Evolutionary conservation across 306 rosid genomes (phyloP), one percentile per base, ranked within the genome.

Genomic region (Acmispon strigosus): DNA sequence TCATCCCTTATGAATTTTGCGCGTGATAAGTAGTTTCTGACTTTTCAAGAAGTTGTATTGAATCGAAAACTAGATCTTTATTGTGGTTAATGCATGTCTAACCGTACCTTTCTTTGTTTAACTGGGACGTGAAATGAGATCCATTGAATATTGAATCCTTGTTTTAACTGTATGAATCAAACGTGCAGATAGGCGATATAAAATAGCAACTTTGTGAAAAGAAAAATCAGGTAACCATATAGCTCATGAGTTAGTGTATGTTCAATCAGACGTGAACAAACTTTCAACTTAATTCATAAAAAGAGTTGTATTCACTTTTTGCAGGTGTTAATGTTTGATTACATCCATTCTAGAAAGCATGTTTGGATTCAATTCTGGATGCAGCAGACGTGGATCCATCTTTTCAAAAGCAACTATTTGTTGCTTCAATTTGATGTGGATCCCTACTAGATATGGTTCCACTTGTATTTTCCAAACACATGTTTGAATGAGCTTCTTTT

Each of bases 1-100:
- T 61, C 84, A 85, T 89, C 87, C 89, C 84, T 92, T 86, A 60
- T 41, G 62, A 72, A 64, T 82, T 63, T 76, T 77, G 79, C 17
- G 82, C 79, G 85, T 80, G 85, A 78, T 81, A 54, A 77, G 84
- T 86, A 85, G 84, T 70, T 76, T 80, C 70, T 54, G 74, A 69
- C 43, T 70, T 79, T 60, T 70, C 57, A 86, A 88, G 43, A 51
- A 41, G 69, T 69, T 59, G 71, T 19, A 60, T 66, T 69, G 64
- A 49, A 73, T 72, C 82, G 19, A 66, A 66, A 62, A 45, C 69
- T 60, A 84, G 61, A 56, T 66, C 70, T 72, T 72, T 63, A 75
- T 78, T 63, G 67, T 70, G 69, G 76, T 44, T 77, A 80, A 73
- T 58, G 65, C 62, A 49, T 82, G 73, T 37, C 74, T 68, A 59